Conservation (phyloP, 2,329 filamentous ascomycete genomes). For the Huntiella savannae region DNA sequence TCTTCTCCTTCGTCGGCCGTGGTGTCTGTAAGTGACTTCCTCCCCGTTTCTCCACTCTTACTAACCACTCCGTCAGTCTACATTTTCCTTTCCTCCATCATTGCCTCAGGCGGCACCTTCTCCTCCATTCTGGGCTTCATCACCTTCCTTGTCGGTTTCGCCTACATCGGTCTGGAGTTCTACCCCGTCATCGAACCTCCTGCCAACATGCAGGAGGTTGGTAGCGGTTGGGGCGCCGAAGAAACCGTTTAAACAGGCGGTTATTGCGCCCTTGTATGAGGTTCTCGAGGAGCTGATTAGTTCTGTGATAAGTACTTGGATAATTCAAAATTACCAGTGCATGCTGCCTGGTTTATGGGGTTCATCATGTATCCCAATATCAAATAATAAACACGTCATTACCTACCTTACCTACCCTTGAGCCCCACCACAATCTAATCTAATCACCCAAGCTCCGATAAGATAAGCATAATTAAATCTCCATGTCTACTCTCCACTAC, state of each 20-base stretch:
- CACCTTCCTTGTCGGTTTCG: conserved; percentile 60
- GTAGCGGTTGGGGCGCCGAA: conserved; percentile 59
- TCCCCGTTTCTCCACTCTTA: neutral
- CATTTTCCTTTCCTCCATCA: conserved; percentile 78
- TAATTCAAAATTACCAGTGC: too few relatives aligned
- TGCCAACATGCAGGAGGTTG: conserved; percentile 63
- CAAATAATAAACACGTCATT: too few relatives aligned
- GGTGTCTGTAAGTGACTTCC: conserved; percentile 58
- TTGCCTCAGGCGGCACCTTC: conserved; percentile 48
- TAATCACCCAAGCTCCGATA: too few relatives aligned
- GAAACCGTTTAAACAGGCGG: conserved; percentile 35
- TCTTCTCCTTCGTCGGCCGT: conserved; percentile 93
- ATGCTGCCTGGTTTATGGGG: neutral
- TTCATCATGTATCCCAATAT: too few relatives aligned
- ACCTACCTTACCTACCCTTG: too few relatives aligned
- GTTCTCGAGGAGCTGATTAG: too few relatives aligned
- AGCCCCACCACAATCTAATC: too few relatives aligned
- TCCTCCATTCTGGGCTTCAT: conserved; percentile 61
- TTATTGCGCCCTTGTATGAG: too few relatives aligned
- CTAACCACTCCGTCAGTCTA: conserved; percentile 47
- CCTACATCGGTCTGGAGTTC: conserved; percentile 58
- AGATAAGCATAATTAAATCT: too few relatives aligned
- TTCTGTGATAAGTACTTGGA: too few relatives aligned
- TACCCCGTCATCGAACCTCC: conserved; percentile 63
- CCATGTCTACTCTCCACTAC: neutral